phyloP scores from a whole-genome alignment of 257 asterid genomes.

The Ehretia macrophylla region DNA sequence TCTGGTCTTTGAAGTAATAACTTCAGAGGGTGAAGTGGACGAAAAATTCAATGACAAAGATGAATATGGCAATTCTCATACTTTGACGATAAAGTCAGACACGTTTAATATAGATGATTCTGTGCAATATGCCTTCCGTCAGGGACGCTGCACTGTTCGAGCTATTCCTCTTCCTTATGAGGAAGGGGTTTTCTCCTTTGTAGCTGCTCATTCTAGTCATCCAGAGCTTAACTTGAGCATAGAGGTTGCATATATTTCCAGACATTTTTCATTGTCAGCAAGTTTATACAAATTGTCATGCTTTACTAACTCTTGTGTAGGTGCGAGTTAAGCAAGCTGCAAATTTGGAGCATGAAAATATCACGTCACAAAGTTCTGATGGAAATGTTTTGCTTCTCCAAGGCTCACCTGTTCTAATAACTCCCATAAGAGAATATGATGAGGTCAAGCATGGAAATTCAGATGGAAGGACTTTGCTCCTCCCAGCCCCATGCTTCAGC shows the following conservation, averaged over 20 bases:
- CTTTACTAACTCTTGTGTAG: constrained; percentile 19
- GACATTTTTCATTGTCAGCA: neutral
- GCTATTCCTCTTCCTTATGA: constrained; percentile 43
- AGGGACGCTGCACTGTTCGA: constrained; percentile 51
- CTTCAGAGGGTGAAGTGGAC: constrained; percentile 51
- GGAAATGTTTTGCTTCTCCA: constrained; percentile 5
- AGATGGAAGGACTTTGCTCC: neutral
- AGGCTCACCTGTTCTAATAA: constrained; percentile 12
- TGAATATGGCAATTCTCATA: constrained; percentile 44
- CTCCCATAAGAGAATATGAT: constrained; percentile 16
- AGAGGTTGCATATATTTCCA: constrained; percentile 38
- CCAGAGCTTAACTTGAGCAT: constrained; percentile 39
- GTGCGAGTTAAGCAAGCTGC: constrained; percentile 30
- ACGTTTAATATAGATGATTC: constrained; percentile 37
- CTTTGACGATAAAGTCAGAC: constrained; percentile 38
- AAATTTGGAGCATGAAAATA: constrained; percentile 1
- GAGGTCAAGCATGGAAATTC: constrained; percentile 4
- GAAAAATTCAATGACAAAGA: constrained; percentile 42
- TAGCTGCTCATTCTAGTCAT: constrained; percentile 52
- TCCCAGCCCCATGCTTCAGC: constrained; percentile 13
- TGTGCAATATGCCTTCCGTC: constrained; percentile 39
- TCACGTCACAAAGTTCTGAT: constrained; percentile 7
- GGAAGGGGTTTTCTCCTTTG: constrained; percentile 40
- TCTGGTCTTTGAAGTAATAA: constrained; percentile 43
- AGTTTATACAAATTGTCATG: neutral